phyloP scores from a whole-genome alignment of 805 yeast genomes.

The Hemisphaericaspora nanyangensis region DNA sequence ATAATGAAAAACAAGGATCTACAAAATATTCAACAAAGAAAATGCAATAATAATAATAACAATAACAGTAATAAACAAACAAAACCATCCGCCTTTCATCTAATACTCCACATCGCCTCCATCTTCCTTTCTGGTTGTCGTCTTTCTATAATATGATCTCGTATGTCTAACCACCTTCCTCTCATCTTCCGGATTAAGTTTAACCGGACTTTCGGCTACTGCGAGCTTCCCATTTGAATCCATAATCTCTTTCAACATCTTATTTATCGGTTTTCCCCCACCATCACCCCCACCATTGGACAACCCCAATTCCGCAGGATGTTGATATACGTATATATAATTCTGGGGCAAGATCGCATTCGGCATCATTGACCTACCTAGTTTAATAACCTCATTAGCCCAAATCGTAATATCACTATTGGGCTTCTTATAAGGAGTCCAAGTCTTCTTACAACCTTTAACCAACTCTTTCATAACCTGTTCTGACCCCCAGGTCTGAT shows the following conservation, averaged over 20 bases:
- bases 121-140: constrained; percentile 7
- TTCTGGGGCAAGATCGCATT: constrained; percentile 38
- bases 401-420: constrained; percentile 50
- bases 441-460: constrained; percentile 63
- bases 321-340: constrained; percentile 27
- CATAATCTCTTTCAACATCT: constrained; percentile 31
- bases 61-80: too few relatives aligned
- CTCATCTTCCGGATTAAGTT: constrained; percentile 26
- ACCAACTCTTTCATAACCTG: constrained; percentile 61
- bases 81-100: too few relatives aligned
- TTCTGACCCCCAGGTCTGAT: constrained; percentile 59
- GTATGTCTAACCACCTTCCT: constrained; percentile 33
- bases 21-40: too few relatives aligned
- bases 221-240: constrained; percentile 10
- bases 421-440: constrained; percentile 58
- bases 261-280: constrained; percentile 17
- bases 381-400: constrained; percentile 61
- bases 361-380: constrained; percentile 64
- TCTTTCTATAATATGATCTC: constrained; percentile 34
- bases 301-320: not conserved
- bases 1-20: too few relatives aligned
- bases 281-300: not conserved
- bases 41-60: too few relatives aligned
- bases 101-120: not conserved
- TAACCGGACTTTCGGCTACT: constrained; percentile 15